Base-by-base conservation (phyloP, 169 alveolate species). In the Plasmodium yoelii region DNA sequence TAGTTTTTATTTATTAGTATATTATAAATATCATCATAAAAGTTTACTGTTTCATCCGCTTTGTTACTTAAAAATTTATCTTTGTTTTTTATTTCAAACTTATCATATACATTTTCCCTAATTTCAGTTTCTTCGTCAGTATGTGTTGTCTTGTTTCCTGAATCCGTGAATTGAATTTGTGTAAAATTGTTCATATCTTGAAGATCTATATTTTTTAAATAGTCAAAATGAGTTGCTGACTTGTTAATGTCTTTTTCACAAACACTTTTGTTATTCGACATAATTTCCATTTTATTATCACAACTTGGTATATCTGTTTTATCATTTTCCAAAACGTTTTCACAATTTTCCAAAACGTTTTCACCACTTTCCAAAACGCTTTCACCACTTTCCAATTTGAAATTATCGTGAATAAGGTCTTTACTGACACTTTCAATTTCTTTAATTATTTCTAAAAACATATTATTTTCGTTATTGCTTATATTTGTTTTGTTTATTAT, bases 401-500 rank as follows among this genome's bases (percentile, higher is more conserved):
- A 34, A 3, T 34, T 6, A 34, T 34, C 42, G 7, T 3, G 42
- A 13, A 75, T 75, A 5, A 75, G 46, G 34, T 75, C 88, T 63
- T 75, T 75, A 56, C 88, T 75, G 1, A 75, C 34, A 67, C 19
- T 75, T 15, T 63, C 88, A 26, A 75, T 75, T 59, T 75, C 88
- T 47, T 75, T 77, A 6, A 75, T 75, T 6, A 75, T 75, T 51
- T 75, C 77, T 5, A 63, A 51, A 67, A 75, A 75, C 13, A 75
- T 44, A 13, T 39, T 75, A 57, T 44, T 28, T 26, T 57, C 88
- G 24, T 49, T 42, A 3, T 4, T 3, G 4, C 4, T 34, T 34
- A 3, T 34, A 34, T 34, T 2, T 34, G 2, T 34, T 34, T 34
- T 5, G 7, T 34, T 34, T 3, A 34, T 34, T 5, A 34, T 34